These are phyloP conservation scores for Inosperma sp. DNA, from an alignment of 768 basidiomycete species.

Conservation along the genomic window DNA sequence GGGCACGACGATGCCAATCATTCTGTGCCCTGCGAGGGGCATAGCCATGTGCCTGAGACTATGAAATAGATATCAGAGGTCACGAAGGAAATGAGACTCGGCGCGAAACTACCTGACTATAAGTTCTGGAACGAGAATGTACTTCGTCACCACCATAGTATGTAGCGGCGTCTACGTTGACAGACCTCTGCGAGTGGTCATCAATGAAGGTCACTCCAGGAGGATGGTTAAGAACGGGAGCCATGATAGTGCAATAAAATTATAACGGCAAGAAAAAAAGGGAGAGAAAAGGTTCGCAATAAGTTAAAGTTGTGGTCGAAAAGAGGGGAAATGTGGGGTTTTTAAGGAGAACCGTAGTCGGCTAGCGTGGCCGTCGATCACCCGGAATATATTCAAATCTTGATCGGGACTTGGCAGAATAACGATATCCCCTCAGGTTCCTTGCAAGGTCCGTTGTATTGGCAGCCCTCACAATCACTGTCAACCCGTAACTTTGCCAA, in stretches of 20 bases:
- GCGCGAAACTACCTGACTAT: conserved; percentile 65
- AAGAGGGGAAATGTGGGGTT: background rate
- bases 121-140: conserved; percentile 80
- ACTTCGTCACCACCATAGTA: conserved; percentile 83
- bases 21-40: conserved; percentile 67
- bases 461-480: too few relatives aligned
- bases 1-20: conserved; percentile 65
- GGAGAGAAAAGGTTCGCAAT: background rate
- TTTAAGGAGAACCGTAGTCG: background rate
- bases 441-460: too few relatives aligned
- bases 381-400: too few relatives aligned
- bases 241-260: conserved; percentile 38
- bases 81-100: conserved; percentile 5
- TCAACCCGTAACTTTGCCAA: too few relatives aligned
- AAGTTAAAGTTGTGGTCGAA: background rate
- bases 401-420: conserved; percentile 1
- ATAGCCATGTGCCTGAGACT: conserved; percentile 73
- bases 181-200: conserved; percentile 44
- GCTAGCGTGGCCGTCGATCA: background rate
- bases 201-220: conserved; percentile 62
- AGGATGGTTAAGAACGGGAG: conserved; percentile 62
- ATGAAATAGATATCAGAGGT: conserved; percentile 11
- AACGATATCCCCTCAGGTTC: too few relatives aligned
- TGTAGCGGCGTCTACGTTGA: conserved; percentile 65
- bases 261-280: background rate